A percentile compares a stretch with the other conserved stretches of the same genome.
These are phyloP conservation scores for Galerina marginata DNA, from an alignment of 768 basidiomycete genomes.

Conservation along the genomic window DNA sequence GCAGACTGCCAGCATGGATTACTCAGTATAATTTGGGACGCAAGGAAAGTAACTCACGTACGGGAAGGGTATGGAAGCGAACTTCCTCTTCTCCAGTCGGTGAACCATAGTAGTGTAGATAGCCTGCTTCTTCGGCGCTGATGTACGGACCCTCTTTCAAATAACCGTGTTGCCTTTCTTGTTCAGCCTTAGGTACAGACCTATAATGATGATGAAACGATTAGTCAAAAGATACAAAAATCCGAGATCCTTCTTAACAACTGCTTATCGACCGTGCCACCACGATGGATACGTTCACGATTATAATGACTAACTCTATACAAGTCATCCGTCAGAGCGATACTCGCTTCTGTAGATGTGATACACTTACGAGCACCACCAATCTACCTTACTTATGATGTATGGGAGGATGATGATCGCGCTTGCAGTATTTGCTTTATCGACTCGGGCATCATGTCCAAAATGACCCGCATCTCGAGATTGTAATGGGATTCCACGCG, in stretches of 20 bases:
- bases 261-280: conserved; percentile 96
- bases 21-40: neutral
- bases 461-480: conserved; percentile 98
- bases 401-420: conserved; percentile 99
- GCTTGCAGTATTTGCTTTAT: conserved; percentile 98
- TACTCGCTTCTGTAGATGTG: neutral
- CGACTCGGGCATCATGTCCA: conserved; percentile 99
- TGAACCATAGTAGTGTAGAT: conserved; percentile 99
- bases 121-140: conserved; percentile 95
- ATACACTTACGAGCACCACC: conserved; percentile 87
- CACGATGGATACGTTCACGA: conserved; percentile 94
- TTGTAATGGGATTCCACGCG: conserved; percentile 99
- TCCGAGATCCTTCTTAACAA: conserved; percentile 98
- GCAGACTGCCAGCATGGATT: conserved; percentile 54
- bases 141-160: conserved; percentile 99
- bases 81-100: conserved; percentile 98
- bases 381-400: conserved; percentile 99
- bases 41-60: conserved; percentile 38
- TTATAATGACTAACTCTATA: conserved; percentile 93
- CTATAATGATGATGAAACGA: conserved; percentile 35
- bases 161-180: conserved; percentile 98
- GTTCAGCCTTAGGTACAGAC: conserved; percentile 98
- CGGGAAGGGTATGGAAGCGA: conserved; percentile 99
- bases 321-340: neutral
- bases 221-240: neutral